Evolutionary conservation across 1,284 basidiomycete species (phyloP), one percentile per base, ranked within the genome.

Genomic region (Cryptococcus sp.): DNA sequence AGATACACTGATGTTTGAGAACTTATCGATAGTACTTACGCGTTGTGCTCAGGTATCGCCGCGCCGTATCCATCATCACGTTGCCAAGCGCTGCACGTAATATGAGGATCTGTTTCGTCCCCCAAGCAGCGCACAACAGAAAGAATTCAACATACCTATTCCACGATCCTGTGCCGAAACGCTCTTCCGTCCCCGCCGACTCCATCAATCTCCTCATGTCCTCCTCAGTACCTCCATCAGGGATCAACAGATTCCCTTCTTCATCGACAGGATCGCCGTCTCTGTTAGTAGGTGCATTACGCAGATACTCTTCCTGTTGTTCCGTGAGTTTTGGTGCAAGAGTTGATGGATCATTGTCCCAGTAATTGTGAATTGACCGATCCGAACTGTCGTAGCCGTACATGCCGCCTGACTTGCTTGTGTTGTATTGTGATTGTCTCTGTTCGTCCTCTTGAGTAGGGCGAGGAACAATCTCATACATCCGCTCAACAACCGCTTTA

Each of bases 401-500:
- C 10, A 40, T 23, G n/a, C 26, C 19, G 50, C 20, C 45, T 25
- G 10, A 26, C 3, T 13, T 40, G 10, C 20, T 22, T n/a, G 23
- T 19, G 46, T 16, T 45, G 17, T 4, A 34, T 19, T 25, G 40
- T 7, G n/a, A 16, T n/a, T 50, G 38, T 34, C 29, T 34, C 29
- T 34, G 29, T 10, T 34, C 29, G 29, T 34, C 29, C 29, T 34
- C 29, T 39, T 54, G 46, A 13, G 39, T 45, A 15, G 69, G 68
- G 39, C 58, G 49, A 1, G 72, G 67, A 3, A 74, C 40, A 25
- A 67, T 46, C 0, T 48, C 40, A 44, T 70, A 78, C 8, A 79
- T 59, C 22, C 66, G 54, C 47, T 77, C 77, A 5, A 70, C 68
- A 11, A 76, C 61, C 19, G 71, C 66, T 19, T 75, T 58, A 2